Evolutionary conservation across 2,329 filamentous ascomycete species (phyloP).

Genomic region (Lomentospora prolificans): DNA sequence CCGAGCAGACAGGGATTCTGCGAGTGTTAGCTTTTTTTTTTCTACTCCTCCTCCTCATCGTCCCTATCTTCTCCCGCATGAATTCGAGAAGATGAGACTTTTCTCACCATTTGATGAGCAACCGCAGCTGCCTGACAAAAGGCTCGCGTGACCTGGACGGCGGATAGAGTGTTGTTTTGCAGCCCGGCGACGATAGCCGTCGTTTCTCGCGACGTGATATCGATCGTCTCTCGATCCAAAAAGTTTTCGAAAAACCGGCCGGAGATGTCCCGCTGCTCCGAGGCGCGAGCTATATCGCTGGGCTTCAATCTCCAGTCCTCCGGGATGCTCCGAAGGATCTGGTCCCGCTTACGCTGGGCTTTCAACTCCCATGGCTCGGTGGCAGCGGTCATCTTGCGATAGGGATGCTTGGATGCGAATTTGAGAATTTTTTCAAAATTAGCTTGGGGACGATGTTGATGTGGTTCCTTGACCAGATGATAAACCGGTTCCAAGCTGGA

Average conservation of each 20-base stretch:
- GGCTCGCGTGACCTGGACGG: conserved; percentile 35
- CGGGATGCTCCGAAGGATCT: conserved; percentile 13
- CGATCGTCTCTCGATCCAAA: conserved; percentile 6
- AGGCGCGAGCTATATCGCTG: conserved; percentile 11
- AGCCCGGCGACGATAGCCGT: conserved; percentile 7
- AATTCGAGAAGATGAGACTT: neutral
- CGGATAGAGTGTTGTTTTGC: neutral
- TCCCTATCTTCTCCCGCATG: too few relatives aligned
- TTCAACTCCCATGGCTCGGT: conserved; percentile 12
- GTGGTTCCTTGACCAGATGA: too few relatives aligned
- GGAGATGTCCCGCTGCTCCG: conserved; percentile 11
- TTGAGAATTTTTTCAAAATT: too few relatives aligned
- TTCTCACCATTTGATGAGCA: conserved; percentile 43
- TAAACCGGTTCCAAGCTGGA: too few relatives aligned
- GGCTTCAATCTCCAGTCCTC: conserved; percentile 13
- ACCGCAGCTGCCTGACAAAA: conserved; percentile 40
- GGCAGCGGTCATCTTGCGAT: neutral
- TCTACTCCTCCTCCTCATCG: too few relatives aligned
- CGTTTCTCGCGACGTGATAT: conserved; percentile 11
- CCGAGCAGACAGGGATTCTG: conserved; percentile 37
- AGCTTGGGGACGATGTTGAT: too few relatives aligned
- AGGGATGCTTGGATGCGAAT: too few relatives aligned
- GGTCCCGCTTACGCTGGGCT: conserved; percentile 14
- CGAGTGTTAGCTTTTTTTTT: neutral
- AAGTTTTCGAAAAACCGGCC: conserved; percentile 15